Evolutionary conservation across 805 yeast genomes (phyloP), one percentile per base, ranked within the genome.

Genomic region (Yarrowia keelungensis): DNA sequence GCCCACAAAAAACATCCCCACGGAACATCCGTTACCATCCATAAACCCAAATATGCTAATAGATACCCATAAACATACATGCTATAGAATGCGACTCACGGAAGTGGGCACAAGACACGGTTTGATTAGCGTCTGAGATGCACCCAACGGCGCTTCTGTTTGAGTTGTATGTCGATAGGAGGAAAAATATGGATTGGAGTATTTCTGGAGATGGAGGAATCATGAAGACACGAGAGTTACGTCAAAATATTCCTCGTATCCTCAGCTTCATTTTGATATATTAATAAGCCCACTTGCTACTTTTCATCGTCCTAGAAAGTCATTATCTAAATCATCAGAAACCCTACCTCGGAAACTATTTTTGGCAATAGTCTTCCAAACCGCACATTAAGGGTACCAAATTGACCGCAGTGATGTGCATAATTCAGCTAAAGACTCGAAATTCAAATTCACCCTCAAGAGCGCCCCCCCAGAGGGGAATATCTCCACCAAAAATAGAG

Each of bases 41-140:
- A 51, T 51, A 38, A 51, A 51, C 58, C 59, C 59, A n/a, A 38
- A 38, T 12, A 14, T 45, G 35, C 41, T 35, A 51, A 16, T 26
- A 38, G 35, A 39, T 38, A 11, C 56, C 15, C 58, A 51, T 22
- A 53, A 50, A 53, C 59, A 53, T 53, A 38, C 45, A 19, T 36
- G 35, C 53, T 16, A 22, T 39, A 53, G 59, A 53, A 38, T 53
- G 59, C 59, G 59, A 15, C 45, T 22, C 10, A 8, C 15, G n/a
- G 10, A 38, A 45, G 22, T 38, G 59, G n/a, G 43, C 59, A 45
- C 45, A 53, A 38, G 45, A 8, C 22, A 19, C 45, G 45, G 59
- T 53, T 53, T 53, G 59, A 53, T 53, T 53, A 53, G 45, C 59
- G 45, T 39, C 45, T 15, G 10, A 19, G 16, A 38, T 39, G 59